Evolutionary conservation across 2,329 filamentous ascomycete genomes (phyloP).

Genomic region (Immersiporthe knoxdaviesiana): DNA sequence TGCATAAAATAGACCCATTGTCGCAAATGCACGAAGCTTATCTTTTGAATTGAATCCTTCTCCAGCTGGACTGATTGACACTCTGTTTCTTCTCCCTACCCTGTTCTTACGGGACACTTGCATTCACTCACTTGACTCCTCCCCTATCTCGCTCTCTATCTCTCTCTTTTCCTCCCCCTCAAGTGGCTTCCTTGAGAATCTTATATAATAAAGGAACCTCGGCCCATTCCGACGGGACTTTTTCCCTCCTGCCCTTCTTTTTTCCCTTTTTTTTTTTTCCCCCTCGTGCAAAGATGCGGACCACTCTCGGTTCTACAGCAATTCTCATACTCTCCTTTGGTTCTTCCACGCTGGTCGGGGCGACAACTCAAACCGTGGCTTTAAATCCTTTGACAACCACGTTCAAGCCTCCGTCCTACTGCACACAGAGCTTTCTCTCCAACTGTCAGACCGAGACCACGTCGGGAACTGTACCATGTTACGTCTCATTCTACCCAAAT

Average conservation of each 20-base stretch:
- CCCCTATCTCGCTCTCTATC: too few species aligned
- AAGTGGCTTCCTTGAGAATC: too few species aligned
- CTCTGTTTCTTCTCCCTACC: not conserved
- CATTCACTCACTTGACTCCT: not conserved
- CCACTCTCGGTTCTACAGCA: conserved; percentile 14
- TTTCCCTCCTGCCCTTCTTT: too few species aligned
- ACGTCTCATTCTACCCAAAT: conserved; percentile 17
- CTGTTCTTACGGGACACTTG: too few species aligned
- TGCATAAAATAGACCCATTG: not conserved
- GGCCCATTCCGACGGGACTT: too few species aligned
- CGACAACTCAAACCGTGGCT: conserved; percentile 14
- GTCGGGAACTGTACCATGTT: conserved; percentile 17
- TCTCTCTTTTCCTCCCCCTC: too few species aligned
- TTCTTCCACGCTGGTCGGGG: conserved; percentile 13
- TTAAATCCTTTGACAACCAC: conserved; percentile 23
- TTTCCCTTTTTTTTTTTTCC: too few species aligned
- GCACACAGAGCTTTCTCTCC: conserved; percentile 24
- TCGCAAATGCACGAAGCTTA: not conserved
- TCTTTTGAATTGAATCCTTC: not conserved
- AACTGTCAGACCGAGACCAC: conserved; percentile 22
- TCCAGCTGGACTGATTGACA: not conserved
- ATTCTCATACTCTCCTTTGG: conserved; percentile 7
- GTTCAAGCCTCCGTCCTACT: conserved; percentile 22
- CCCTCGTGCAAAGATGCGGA: conserved; percentile 7
- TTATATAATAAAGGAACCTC: too few species aligned